Evolutionary conservation across 177 flowering plant species (phyloP).

Genomic region (Vitis hybrid): DNA sequence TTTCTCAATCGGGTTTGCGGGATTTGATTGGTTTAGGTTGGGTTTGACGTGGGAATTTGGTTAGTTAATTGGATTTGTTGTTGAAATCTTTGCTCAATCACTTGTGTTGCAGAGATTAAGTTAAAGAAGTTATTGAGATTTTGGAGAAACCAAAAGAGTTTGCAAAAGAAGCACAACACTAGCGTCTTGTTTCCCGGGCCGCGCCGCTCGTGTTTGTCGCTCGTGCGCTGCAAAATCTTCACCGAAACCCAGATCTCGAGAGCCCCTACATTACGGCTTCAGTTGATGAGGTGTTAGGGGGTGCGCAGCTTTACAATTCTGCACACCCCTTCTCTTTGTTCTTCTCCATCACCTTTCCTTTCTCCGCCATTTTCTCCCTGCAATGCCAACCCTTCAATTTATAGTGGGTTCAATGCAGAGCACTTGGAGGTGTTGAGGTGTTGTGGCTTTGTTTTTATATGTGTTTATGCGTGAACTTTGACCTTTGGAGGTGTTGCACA

Average conservation of each 20-base stretch:
- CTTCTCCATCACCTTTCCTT: slow-evolving; percentile 29
- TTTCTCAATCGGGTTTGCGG: too few relatives aligned
- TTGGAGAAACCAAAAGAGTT: background rate
- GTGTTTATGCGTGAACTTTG: slow-evolving; percentile 15
- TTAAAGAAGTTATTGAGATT: too few relatives aligned
- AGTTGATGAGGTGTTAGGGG: too few relatives aligned
- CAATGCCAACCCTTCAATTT: background rate
- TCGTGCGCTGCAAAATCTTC: slow-evolving; percentile 21
- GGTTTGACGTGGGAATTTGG: too few relatives aligned
- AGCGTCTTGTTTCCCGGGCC: slow-evolving; percentile 30
- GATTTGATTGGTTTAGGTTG: too few relatives aligned
- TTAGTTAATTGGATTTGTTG: too few relatives aligned
- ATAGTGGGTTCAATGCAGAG: slow-evolving; percentile 29
- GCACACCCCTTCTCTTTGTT: background rate
- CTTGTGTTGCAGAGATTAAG: slow-evolving; percentile 5
- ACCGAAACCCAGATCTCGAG: slow-evolving; percentile 26
- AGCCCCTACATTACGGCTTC: background rate
- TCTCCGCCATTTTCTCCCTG: slow-evolving; percentile 43
- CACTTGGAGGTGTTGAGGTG: slow-evolving; percentile 18
- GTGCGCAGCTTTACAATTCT: too few relatives aligned
- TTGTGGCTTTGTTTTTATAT: slow-evolving; percentile 9
- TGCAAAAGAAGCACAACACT: background rate
- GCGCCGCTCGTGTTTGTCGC: slow-evolving; percentile 32
- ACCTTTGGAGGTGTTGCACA: slow-evolving; percentile 13
- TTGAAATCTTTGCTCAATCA: background rate